Percentiles rank a stretch among this genome's conserved stretches.
Evolutionary conservation across 805 yeast genomes (phyloP).

Genomic region (Ogataea polymorpha): DNA sequence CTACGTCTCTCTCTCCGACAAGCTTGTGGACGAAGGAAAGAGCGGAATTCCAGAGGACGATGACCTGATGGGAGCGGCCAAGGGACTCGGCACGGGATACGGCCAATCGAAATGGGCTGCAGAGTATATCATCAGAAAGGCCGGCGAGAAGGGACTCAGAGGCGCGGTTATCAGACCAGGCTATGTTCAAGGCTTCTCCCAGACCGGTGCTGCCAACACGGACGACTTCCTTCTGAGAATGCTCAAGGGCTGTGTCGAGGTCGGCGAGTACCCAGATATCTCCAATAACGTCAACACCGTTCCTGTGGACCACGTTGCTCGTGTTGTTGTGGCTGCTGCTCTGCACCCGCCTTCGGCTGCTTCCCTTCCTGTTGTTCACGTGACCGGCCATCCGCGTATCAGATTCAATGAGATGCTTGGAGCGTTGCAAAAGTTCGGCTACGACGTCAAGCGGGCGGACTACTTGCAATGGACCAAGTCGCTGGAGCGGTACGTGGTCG

Average conservation of each 20-base stretch:
- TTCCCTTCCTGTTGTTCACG: constrained; percentile 72
- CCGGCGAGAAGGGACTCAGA: constrained; percentile 81
- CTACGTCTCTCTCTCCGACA: constrained; percentile 74
- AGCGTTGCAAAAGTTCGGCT: constrained; percentile 68
- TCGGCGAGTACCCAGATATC: constrained; percentile 84
- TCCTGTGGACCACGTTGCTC: constrained; percentile 97
- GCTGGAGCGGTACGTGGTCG: constrained; percentile 75
- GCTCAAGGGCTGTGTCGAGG: constrained; percentile 90
- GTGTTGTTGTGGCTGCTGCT: constrained; percentile 80
- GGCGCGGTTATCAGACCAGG: constrained; percentile 96
- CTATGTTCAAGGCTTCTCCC: constrained; percentile 83
- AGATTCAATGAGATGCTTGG: constrained; percentile 73
- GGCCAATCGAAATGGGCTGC: constrained; percentile 99
- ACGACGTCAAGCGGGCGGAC: constrained; percentile 54
- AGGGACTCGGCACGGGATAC: constrained; percentile 86
- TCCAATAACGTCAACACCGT: constrained; percentile 90
- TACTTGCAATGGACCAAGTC: constrained; percentile 77
- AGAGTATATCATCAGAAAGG: constrained; percentile 81
- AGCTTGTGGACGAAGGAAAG: constrained; percentile 57
- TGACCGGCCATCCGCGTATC: constrained; percentile 96
- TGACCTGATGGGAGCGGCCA: constrained; percentile 74
- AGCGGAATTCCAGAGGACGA: constrained; percentile 81
- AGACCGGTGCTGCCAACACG: constrained; percentile 87
- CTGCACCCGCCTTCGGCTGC: constrained; percentile 64
- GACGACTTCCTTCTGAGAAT: constrained; percentile 94